Percentiles rank a stretch among this genome's conserved stretches.
phyloP scores from a whole-genome alignment of 306 rosid species.

The Clitoria ternatea region DNA sequence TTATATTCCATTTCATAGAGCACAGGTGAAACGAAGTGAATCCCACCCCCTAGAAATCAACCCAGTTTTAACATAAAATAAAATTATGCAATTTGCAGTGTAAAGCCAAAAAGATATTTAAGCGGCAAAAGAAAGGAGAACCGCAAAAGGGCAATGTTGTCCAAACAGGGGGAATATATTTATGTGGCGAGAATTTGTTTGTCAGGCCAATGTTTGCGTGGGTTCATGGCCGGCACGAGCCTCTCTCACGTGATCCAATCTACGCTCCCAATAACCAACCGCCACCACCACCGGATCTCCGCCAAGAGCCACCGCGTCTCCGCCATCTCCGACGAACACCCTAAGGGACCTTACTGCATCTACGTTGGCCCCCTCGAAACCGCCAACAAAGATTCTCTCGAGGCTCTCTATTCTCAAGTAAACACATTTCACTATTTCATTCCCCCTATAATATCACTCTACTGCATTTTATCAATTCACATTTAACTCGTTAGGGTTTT shows the following conservation, averaged over 20 bases:
- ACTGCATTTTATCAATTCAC: no score
- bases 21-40: no score
- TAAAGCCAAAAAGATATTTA: no score
- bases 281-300: constrained; percentile 54
- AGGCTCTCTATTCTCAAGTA: constrained; percentile 70
- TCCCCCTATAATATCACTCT: background rate
- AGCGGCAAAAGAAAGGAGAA: background rate
- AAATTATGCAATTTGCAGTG: no score
- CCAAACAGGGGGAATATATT: background rate
- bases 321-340: constrained; percentile 31
- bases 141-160: background rate
- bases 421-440: background rate
- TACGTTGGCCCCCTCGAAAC: constrained; percentile 80
- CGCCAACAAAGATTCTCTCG: constrained; percentile 79
- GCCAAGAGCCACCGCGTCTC: constrained; percentile 29
- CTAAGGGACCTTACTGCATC: constrained; percentile 60
- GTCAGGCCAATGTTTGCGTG: background rate
- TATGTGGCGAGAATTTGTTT: background rate
- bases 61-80: no score
- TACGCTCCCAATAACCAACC: constrained; percentile 29
- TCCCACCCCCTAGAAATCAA: no score
- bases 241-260: constrained; percentile 44
- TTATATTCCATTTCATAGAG: no score
- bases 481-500: no score
- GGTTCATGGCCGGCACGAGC: constrained; percentile 59